Evolutionary conservation across 2,329 filamentous ascomycete species (phyloP).

Genomic region (Epichloe sylvatica): DNA sequence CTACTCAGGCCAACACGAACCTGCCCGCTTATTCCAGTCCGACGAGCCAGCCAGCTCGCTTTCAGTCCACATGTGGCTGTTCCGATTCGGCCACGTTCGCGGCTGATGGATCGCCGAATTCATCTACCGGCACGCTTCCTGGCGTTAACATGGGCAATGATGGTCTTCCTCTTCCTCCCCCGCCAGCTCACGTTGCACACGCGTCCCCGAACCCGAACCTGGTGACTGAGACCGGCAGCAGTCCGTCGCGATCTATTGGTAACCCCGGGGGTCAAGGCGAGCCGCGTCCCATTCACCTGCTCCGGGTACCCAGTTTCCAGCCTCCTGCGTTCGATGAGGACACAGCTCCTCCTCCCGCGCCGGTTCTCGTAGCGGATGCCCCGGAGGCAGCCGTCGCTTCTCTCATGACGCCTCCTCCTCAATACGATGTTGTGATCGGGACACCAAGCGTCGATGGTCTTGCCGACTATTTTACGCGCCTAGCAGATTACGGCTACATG

Average conservation of each 20-base stretch:
- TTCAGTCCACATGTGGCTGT: conserved; percentile 38
- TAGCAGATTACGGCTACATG: conserved; percentile 53
- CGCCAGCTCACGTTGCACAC: conserved; percentile 38
- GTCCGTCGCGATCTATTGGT: conserved; percentile 5
- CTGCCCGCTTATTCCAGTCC: conserved; percentile 59
- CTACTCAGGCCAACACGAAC: conserved; percentile 79
- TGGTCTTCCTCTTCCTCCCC: conserved; percentile 34
- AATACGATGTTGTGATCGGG: conserved; percentile 68
- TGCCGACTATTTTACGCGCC: conserved; percentile 74
- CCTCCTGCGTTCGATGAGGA: conserved; percentile 80
- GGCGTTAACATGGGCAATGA: conserved; percentile 22
- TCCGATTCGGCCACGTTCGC: conserved; percentile 34
- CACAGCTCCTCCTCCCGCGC: conserved; percentile 22
- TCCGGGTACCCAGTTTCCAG: conserved; percentile 74
- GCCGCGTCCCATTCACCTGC: conserved; percentile 66
- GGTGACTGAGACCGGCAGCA: conserved; percentile 11
- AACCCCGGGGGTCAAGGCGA: conserved; percentile 11
- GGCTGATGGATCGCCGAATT: conserved; percentile 55
- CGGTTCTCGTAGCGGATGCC: conserved; percentile 13
- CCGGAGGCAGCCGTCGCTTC: conserved; percentile 10
- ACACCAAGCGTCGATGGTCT: conserved; percentile 52
- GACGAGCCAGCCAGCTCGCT: conserved; percentile 33
- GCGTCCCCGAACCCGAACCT: conserved; percentile 22
- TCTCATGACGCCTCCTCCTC: conserved; percentile 66
- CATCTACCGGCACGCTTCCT: conserved; percentile 38